A percentile compares a stretch with the other conserved stretches of the same genome.
These are phyloP conservation scores for Alternaria solani DNA, from an alignment of 2,329 filamentous ascomycete species.

Conservation along the genomic window DNA sequence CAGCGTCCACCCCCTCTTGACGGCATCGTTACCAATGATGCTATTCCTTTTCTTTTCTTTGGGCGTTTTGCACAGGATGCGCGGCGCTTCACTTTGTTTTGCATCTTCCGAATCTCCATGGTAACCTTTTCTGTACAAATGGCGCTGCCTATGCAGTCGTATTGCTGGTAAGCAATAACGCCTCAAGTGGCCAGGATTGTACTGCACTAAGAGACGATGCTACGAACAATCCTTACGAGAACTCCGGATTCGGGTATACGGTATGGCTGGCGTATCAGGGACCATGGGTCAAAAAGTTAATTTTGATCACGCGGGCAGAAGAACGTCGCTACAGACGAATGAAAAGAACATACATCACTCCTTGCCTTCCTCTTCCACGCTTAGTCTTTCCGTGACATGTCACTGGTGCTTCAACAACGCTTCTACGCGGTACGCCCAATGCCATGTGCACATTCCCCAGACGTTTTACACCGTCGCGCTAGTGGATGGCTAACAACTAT, in stretches of 20 bases:
- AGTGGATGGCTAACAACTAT: background rate
- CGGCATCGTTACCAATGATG: background rate
- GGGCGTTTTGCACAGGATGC: slow-evolving; percentile 3
- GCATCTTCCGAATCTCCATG: background rate
- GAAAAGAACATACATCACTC: background rate
- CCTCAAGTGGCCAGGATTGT: background rate
- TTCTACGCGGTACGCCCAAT: background rate
- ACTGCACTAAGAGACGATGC: slow-evolving; percentile 4
- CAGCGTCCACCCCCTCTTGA: background rate
- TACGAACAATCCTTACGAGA: slow-evolving; percentile 11
- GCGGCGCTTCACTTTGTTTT: background rate
- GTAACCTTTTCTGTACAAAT: background rate
- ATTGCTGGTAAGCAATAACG: background rate
- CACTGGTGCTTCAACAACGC: slow-evolving; percentile 1
- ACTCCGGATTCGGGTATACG: background rate
- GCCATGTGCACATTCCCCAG: background rate
- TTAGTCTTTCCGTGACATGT: background rate
- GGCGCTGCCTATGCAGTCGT: background rate
- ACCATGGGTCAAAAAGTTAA: slow-evolving; percentile 12
- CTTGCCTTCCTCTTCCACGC: background rate
- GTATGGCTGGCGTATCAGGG: slow-evolving; percentile 11
- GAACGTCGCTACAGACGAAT: slow-evolving; percentile 8
- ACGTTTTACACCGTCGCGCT: background rate
- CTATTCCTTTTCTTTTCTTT: background rate
- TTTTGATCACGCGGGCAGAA: slow-evolving; percentile 8